Base-by-base conservation (phyloP, 2,329 filamentous ascomycete genomes). In the Fusarium poae region DNA sequence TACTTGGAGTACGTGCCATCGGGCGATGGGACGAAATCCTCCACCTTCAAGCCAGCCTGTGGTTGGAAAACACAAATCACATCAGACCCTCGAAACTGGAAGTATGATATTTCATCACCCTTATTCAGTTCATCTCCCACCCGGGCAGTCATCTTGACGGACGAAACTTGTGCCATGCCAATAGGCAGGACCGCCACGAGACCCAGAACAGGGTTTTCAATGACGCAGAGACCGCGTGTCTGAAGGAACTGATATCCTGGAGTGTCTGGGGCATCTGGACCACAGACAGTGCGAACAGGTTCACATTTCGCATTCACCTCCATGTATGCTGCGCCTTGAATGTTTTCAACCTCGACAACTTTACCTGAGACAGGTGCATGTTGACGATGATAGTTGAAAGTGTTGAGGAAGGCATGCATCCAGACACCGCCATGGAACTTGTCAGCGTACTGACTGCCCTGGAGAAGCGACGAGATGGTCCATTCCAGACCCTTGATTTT, bases 361-460 rank as follows among this genome's bases (percentile, higher is more conserved):
- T 39, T n/a, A 1, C 56, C 58, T 1, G 56, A 23, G 2, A 62
- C 58, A 18, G 45, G 56, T 0, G 58, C 58, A 12, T 62, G 56
- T 0, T 61, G 56, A 1, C 56, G 56, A 7, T 62, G 58, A 1
- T 62, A 62, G 12, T 62, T 62, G 39, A 62, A 62, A 3, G 58
- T 61, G 56, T 62, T 62, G 11, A 62, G 56, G 16, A 62, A 62
- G 3, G 56, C 56, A 4, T 62, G 56, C 58, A 62, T 62, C 56
- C 56, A 62, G 1, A 62, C 39, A 23, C 58, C 56, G 0, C 58
- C 58, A 11, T 62, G 58, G 21, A 62, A 62, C 7, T 62, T 37
- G 4, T 62, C 27, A 0, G 56, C 56, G 2, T 61, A 44, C 2
- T 44, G 16, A 1, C 58, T 62, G 11, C 58, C 58, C 6, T 62